A percentile compares a stretch with the other conserved stretches of the same genome.
Conservation (phyloP, 805 yeast genomes). For the Isabelozyma rhagii region DNA sequence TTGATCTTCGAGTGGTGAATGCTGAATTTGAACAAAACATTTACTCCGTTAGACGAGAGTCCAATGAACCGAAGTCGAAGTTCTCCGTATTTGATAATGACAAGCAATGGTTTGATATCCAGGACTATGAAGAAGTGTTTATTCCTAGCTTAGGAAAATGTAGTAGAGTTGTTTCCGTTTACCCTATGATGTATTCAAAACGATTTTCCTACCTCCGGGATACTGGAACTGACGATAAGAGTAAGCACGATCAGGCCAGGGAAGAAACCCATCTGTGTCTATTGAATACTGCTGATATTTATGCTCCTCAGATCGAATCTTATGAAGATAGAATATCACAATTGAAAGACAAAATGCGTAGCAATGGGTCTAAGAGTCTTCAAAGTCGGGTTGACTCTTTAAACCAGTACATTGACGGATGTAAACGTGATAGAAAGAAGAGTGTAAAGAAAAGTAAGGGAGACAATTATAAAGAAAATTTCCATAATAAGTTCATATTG, state of each 20-base stretch:
- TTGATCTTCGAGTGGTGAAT: slow-evolving; percentile 59
- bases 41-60: slow-evolving; percentile 9
- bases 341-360: slow-evolving; percentile 14
- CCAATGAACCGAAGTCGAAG: slow-evolving; percentile 4
- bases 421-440: slow-evolving; percentile 1
- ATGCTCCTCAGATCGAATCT: slow-evolving; percentile 24
- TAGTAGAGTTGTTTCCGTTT: slow-evolving; percentile 44
- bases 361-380: slow-evolving; percentile 8
- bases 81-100: slow-evolving; percentile 52
- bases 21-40: slow-evolving; percentile 41
- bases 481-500: slow-evolving; percentile 37
- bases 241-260: slow-evolving; percentile 15
- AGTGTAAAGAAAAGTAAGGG: background rate
- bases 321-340: slow-evolving; percentile 23
- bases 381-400: slow-evolving; percentile 17
- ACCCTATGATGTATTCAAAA: slow-evolving; percentile 67
- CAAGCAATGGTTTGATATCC: slow-evolving; percentile 56
- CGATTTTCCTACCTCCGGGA: slow-evolving; percentile 67
- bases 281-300: slow-evolving; percentile 22
- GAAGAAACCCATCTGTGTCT: slow-evolving; percentile 30
- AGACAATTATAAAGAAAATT: slow-evolving; percentile 11
- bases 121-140: slow-evolving; percentile 61
- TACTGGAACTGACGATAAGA: slow-evolving; percentile 24
- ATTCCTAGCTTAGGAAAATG: slow-evolving; percentile 33
- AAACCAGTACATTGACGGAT: slow-evolving; percentile 12